Conservation (phyloP, 768 basidiomycete genomes). For the Mycena filopes region DNA sequence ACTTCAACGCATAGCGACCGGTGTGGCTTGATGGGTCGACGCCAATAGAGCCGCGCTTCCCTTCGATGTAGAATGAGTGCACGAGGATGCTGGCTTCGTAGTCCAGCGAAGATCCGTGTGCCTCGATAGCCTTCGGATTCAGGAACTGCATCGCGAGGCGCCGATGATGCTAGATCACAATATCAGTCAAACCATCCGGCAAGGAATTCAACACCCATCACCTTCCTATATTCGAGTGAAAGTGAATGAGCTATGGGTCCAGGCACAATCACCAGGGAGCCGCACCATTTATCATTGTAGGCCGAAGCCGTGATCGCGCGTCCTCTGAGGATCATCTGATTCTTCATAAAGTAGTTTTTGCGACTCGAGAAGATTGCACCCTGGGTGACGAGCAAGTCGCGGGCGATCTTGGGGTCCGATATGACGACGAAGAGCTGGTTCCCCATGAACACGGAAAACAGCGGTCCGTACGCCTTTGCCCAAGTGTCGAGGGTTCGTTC, state of each 20-base stretch:
- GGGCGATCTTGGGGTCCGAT: not conserved
- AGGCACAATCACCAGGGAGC: too few relatives aligned
- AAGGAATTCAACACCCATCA: too few relatives aligned
- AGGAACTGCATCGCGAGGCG: not conserved
- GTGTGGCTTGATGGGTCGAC: slow-evolving; percentile 50
- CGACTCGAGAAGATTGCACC: slow-evolving; percentile 8
- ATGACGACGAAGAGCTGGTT: slow-evolving; percentile 4
- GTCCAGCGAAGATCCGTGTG: slow-evolving; percentile 49
- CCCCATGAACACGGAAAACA: slow-evolving; percentile 5
- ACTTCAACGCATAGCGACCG: slow-evolving; percentile 38
- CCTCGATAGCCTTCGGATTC: slow-evolving; percentile 44
- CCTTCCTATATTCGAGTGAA: too few relatives aligned
- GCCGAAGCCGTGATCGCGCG: slow-evolving; percentile 1
- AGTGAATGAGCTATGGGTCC: too few relatives aligned
- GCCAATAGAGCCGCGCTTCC: slow-evolving; percentile 43
- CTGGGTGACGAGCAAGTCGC: slow-evolving; percentile 4
- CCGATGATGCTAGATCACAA: not conserved
- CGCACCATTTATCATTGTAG: not conserved
- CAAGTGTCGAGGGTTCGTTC: slow-evolving; percentile 2
- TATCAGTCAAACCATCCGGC: too few relatives aligned
- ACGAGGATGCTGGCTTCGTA: slow-evolving; percentile 53
- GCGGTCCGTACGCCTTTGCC: not conserved
- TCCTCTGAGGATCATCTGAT: slow-evolving; percentile 1
- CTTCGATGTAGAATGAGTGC: slow-evolving; percentile 46
- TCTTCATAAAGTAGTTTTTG: slow-evolving; percentile 9